Evolutionary conservation across 2,329 filamentous ascomycete genomes (phyloP).

Genomic region (Thielaviopsis ethacetica): DNA sequence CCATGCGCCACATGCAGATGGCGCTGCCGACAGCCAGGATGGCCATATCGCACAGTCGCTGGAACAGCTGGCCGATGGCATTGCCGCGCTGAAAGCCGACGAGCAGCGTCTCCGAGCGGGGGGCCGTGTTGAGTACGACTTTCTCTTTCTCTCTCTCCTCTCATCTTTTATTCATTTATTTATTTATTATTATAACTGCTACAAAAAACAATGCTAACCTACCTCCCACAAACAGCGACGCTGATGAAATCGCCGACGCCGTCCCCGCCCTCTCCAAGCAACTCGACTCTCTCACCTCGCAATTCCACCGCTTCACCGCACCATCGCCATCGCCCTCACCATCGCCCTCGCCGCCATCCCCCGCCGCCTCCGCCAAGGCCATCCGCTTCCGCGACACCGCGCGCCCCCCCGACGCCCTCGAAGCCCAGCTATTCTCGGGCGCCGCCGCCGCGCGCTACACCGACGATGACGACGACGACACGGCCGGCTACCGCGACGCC

Average conservation of each 20-base stretch:
- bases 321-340: conserved; percentile 46
- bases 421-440: conserved; percentile 29
- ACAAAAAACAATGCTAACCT: not conserved
- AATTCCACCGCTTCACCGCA: conserved; percentile 59
- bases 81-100: conserved; percentile 52
- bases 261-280: conserved; percentile 55
- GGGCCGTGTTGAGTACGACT: conserved; percentile 43
- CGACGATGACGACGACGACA: conserved; percentile 44
- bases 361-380: conserved; percentile 43
- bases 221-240: conserved; percentile 21
- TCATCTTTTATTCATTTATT: not conserved
- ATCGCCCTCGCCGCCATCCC: conserved; percentile 27
- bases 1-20: conserved; percentile 62
- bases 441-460: conserved; percentile 39
- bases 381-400: conserved; percentile 67
- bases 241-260: conserved; percentile 40
- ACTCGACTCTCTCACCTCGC: conserved; percentile 57
- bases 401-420: conserved; percentile 20
- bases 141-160: not conserved
- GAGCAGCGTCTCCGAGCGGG: conserved; percentile 45
- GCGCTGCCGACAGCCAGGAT: conserved; percentile 68
- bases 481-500: conserved; percentile 42
- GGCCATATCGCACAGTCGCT: conserved; percentile 78
- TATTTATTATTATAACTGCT: not conserved
- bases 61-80: conserved; percentile 68